Percentiles rank a stretch among this genome's conserved stretches.
Evolutionary conservation across 345 rosid genomes (phyloP).

Genomic region (Rhizophora apiculata): DNA sequence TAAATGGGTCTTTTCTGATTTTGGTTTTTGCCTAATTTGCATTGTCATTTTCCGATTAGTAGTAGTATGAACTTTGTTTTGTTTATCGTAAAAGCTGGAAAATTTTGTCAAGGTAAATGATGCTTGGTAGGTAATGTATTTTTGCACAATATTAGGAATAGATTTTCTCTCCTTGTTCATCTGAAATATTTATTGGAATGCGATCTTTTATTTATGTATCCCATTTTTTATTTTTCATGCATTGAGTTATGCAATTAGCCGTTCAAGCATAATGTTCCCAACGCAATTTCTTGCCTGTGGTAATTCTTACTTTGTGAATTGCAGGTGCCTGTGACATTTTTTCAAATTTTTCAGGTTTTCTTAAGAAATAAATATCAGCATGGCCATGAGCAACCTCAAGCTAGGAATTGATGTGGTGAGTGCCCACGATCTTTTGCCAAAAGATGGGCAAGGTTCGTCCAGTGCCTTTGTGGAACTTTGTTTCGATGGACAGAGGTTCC

Average conservation of each 20-base stretch:
- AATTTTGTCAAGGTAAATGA: no score
- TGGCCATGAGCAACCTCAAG: slow-evolving; percentile 81
- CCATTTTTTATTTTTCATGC: background rate
- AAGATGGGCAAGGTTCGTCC: slow-evolving; percentile 90
- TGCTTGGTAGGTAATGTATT: no score
- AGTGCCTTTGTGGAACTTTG: slow-evolving; percentile 78
- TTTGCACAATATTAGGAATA: no score
- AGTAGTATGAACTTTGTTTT: no score
- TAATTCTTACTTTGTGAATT: slow-evolving; percentile 19
- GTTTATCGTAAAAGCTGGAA: no score
- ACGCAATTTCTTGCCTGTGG: background rate
- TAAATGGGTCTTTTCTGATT: no score
- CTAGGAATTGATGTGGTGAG: slow-evolving; percentile 82
- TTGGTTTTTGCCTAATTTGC: no score
- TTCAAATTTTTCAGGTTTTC: slow-evolving; percentile 3
- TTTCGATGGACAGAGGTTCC: slow-evolving; percentile 85
- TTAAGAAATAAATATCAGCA: slow-evolving; percentile 23
- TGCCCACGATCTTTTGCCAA: slow-evolving; percentile 91
- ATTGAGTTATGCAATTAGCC: background rate
- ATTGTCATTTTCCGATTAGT: no score
- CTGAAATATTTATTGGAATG: no score
- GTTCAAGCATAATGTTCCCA: background rate
- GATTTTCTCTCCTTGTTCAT: no score
- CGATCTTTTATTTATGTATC: background rate
- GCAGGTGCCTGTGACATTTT: slow-evolving; percentile 34